Conservation (phyloP, 768 basidiomycete genomes). For the Serendipita sp. region DNA sequence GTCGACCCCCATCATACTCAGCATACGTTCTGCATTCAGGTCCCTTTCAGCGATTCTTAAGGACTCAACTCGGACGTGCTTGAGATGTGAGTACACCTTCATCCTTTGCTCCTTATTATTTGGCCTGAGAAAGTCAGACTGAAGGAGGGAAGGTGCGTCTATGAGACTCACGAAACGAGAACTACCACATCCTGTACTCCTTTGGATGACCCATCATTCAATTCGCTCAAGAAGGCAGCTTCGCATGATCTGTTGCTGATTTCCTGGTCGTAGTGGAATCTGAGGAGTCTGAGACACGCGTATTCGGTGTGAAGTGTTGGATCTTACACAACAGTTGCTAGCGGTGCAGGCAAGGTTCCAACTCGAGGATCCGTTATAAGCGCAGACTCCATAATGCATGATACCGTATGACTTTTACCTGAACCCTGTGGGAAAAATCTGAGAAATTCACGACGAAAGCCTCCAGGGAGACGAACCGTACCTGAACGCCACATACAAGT, state of each 20-base stretch:
- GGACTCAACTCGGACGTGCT: constrained; percentile 32
- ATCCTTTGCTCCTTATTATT: not conserved
- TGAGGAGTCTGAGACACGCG: not conserved
- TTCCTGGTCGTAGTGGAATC: constrained; percentile 9
- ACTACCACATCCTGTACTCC: constrained; percentile 5
- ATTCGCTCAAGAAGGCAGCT: constrained; percentile 8
- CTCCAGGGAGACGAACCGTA: not conserved
- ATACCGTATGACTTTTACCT: constrained; percentile 58
- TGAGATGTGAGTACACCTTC: constrained; percentile 7
- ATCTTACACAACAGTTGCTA: constrained; percentile 38
- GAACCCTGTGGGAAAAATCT: constrained; percentile 27
- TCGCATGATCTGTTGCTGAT: constrained; percentile 8
- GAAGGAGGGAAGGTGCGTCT: not conserved
- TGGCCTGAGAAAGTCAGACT: constrained; percentile 5
- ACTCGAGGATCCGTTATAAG: constrained; percentile 34
- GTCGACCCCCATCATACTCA: constrained; percentile 59
- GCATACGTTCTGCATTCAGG: constrained; percentile 50
- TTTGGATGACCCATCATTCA: not conserved
- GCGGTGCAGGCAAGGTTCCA: constrained; percentile 36
- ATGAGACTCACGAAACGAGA: constrained; percentile 6
- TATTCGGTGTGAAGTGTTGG: not conserved
- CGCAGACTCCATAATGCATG: constrained; percentile 54
- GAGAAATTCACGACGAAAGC: too few species aligned
- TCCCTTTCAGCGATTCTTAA: constrained; percentile 41
- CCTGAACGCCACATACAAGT: constrained; percentile 43